These are phyloP conservation scores for Fusarium floridanum DNA, from an alignment of 2,329 filamentous ascomycete species.

Conservation along the genomic window DNA sequence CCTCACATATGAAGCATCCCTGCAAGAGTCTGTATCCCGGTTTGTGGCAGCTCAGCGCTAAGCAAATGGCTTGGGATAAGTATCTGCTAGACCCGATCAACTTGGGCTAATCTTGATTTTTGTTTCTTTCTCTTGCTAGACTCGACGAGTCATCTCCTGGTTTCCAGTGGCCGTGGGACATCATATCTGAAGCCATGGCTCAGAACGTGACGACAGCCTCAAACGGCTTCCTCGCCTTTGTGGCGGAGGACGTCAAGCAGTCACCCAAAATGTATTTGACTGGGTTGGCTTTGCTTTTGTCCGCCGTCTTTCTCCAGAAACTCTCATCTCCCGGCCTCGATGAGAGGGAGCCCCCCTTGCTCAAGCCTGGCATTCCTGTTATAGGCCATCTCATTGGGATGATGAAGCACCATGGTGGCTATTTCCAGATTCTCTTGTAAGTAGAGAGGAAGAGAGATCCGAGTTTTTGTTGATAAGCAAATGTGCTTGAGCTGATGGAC, in stretches of 20 bases:
- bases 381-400: slow-evolving; percentile 59
- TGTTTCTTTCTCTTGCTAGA: not conserved
- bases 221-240: slow-evolving; percentile 11
- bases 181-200: not conserved
- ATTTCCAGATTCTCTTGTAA: slow-evolving; percentile 37
- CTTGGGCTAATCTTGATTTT: not conserved
- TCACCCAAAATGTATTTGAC: slow-evolving; percentile 22
- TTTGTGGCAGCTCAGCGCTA: not conserved
- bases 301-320: not conserved
- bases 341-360: slow-evolving; percentile 20
- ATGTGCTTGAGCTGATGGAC: not conserved
- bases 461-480: not conserved
- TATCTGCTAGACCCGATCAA: not conserved
- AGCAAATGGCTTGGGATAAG: not conserved
- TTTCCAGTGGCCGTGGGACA: not conserved
- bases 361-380: slow-evolving; percentile 22
- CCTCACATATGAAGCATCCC: not conserved
- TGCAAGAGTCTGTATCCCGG: not conserved
- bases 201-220: not conserved
- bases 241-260: slow-evolving; percentile 14
- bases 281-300: not conserved
- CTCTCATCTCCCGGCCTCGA: slow-evolving; percentile 20
- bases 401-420: slow-evolving; percentile 31
- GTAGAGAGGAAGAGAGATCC: not conserved
- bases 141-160: not conserved